Base-by-base conservation (phyloP, 257 asterid genomes). In the Plantago ovata region DNA sequence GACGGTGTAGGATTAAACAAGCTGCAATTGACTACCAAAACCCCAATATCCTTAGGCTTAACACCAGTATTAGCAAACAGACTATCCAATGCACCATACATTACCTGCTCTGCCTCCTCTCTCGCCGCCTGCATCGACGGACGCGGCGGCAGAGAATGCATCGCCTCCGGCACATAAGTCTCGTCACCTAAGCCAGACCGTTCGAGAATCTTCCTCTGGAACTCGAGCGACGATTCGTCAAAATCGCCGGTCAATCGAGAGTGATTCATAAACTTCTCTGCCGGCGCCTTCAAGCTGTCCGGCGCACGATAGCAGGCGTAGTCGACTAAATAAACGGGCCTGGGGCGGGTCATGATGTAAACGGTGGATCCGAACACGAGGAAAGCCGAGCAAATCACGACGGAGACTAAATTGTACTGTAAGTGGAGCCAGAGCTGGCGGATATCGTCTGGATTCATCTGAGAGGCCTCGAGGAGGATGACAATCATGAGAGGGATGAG, bases 1-100 rank as follows among this genome's bases (percentile, higher is more conserved):
- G 54, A 44, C 3, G 64, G 64, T 8, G 64, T 59, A 6, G 64
- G 64, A 28, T 59, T 59, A 32, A 59, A 59, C 28, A 59, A 42
- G 5, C 64, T 59, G 15, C 64, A 59, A 59, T 59, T 59, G 1
- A 59, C 64, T 14, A 59, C 42, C 21, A 59, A 15, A 8, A 59
- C 15, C 0, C 64, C 64, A 10, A 59, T 28, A 15, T 59, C 64
- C 16, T 59, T 59, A 3, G 54, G 22, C 7, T 44, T 43, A 11
- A 56, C n/a, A 7, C 19, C 38, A 0, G 48, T 13, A 1, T 36
- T 5, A 1, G 3, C 19, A 38, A 56, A 56, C 18, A 56, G 14
- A 0, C 18, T 19, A 1, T 56, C 61, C 18, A 56, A 39, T 6
- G 61, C 45, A 19, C 61, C 61, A 12, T 33, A 56, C 61, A 56